Base-by-base conservation (phyloP, 768 basidiomycete genomes). In the Serendipita sp. region DNA sequence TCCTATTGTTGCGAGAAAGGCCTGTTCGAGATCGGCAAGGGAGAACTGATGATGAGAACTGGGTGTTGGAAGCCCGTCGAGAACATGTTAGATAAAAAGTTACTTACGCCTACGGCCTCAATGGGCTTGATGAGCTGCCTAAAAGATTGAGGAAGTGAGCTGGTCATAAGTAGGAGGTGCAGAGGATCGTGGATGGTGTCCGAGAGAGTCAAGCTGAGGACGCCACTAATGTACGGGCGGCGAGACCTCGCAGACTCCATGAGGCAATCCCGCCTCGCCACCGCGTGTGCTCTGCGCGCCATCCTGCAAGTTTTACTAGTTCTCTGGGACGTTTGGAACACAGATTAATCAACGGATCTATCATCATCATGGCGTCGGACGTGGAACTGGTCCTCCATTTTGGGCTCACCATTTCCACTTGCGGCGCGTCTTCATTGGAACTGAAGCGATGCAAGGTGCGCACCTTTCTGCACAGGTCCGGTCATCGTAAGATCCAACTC, bases 51-150 rank as follows among this genome's bases (percentile, higher is more conserved):
- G 23, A 18, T 50, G 48, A 50, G 48, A 50, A 50, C 0, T 50
- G 11, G 44, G 44, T 50, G n/a, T 31, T 18, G 48, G 48, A 50
- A 50, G 29, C 18, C 8, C n/a, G 48, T 50, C n/a, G 48, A 50
- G 34, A 36, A 10, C 6, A 5, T 40, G 40, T 40, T 40, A 1
- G 40, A 40, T 40, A n/a, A n/a, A 5, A 33, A 60, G 8, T n/a
- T 29, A 60, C 55, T 31, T 31, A 60, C 55, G 5, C 55, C 55
- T n/a, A 60, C 36, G 27, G 55, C 55, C 29, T 60, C 55, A 29
- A 60, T 60, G 2, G 55, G 55, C 36, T 60, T 60, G 18, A 60
- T 60, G 36, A 60, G 36, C 33, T 60, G 55, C 33, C 55, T 60
- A 3, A 60, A 60, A n/a, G 55, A 60, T 36, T 60, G 55, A 27